Conservation (phyloP, 805 yeast species). For the Myxozyma geophila region DNA sequence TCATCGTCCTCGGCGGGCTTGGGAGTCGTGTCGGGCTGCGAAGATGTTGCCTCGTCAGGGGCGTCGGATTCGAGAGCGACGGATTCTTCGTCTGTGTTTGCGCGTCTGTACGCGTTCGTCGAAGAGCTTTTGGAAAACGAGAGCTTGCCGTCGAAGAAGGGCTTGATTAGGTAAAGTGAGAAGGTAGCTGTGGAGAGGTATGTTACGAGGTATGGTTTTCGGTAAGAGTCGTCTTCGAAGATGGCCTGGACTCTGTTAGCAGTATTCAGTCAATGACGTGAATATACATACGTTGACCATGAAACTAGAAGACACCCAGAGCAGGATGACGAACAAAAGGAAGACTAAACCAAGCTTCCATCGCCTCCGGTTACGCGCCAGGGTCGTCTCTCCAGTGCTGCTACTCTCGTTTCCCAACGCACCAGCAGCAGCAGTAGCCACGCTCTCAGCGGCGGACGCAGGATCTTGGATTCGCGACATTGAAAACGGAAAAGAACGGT, state of each 20-base stretch:
- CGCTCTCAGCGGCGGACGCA: not conserved
- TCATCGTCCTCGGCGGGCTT: not conserved
- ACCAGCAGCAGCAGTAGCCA: not conserved
- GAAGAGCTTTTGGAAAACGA: not conserved
- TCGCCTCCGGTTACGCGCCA: constrained; percentile 5
- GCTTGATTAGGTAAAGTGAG: constrained; percentile 75
- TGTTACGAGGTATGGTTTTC: constrained; percentile 92
- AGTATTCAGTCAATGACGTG: not conserved
- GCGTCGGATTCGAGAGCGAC: constrained; percentile 7
- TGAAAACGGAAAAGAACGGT: constrained; percentile 1
- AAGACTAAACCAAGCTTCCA: constrained; percentile 32
- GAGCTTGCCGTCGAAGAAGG: constrained; percentile 38
- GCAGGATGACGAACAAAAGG: constrained; percentile 28
- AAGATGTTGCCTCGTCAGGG: not conserved
- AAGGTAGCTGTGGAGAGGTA: constrained; percentile 89
- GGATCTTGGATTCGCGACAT: not conserved
- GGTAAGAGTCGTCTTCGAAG: constrained; percentile 68
- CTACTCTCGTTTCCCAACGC: constrained; percentile 1
- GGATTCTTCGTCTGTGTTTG: constrained; percentile 5
- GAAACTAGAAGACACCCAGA: constrained; percentile 90
- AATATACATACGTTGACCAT: constrained; percentile 63
- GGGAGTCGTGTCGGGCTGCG: not conserved
- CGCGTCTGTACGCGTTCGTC: not conserved
- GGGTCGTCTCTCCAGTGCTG: not conserved
- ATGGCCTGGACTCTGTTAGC: constrained; percentile 42